Evolutionary conservation across 1,139 yeast species (phyloP), one percentile per base, ranked within the genome.

Genomic region (Candida frijolesensis): DNA sequence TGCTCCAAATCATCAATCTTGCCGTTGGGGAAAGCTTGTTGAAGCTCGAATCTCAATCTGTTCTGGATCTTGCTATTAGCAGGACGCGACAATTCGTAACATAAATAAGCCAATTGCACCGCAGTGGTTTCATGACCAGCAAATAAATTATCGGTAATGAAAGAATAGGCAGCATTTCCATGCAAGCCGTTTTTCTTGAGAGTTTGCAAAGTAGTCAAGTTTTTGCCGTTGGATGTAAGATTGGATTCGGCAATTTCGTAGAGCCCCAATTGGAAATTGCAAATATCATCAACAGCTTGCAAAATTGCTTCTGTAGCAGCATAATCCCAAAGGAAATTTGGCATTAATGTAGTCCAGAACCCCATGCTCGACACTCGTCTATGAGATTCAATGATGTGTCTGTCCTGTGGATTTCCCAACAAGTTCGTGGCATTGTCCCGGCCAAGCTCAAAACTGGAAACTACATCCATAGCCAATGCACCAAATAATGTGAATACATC

Each of bases 51-150:
- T 34, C 65, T 68, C 30, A 86, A 64, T 42, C 61, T 63, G 1
- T 59, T 53, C 59, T 84, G 89, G 45, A 78, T 66, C 14, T 65
- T 60, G 1, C 56, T 52, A 57, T 82, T 70, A 8, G 66, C 66
- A 0, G 83, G 83, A 48, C 82, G 68, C 1, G 89, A 83, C 46
- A 85, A 63, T 59, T 84, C 84, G 70, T 83, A 85, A 11, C 82
- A 72, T 47, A 83, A 65, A 62, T 79, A 86, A 1, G 89, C 73
- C 51, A 86, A 65, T 15, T 85, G 85, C 4, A 84, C 79, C 0
- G 89, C 91, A 0, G 92, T 85, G 2, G 94, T 86, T 61, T 85
- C 89, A 60, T 86, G 91, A 2, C 94, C 94, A 1, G 94, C 94
- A 49, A 74, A 74, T 16, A 75, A 73, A 56, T 71, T 70, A 51